phyloP scores from a whole-genome alignment of 768 basidiomycete genomes.

The Pleurotus pulmonarius region DNA sequence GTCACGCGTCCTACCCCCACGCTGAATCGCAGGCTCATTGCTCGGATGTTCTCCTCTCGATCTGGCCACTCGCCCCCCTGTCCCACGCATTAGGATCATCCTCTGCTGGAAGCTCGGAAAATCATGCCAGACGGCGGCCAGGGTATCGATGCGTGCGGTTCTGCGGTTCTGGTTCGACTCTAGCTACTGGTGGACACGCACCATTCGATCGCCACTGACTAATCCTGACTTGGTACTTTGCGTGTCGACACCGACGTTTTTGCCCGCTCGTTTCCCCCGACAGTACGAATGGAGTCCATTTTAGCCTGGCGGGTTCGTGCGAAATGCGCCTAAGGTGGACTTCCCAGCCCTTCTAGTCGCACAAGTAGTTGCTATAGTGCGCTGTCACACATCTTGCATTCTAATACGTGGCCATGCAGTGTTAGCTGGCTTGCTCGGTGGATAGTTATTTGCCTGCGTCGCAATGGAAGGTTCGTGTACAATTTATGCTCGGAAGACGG shows the following conservation, averaged over 20 bases:
- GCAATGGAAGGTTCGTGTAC: too few relatives aligned
- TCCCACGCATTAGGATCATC: constrained; percentile 1
- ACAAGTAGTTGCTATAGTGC: constrained; percentile 6
- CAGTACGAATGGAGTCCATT: constrained; percentile 3
- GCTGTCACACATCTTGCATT: constrained; percentile 1
- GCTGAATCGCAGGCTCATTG: background rate
- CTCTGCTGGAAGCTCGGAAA: background rate
- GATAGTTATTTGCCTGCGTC: background rate
- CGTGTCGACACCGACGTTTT: background rate
- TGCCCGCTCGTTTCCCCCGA: background rate
- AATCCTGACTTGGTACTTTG: constrained; percentile 1
- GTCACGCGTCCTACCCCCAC: background rate
- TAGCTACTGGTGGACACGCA: background rate
- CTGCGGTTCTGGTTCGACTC: constrained; percentile 1
- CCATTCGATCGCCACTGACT: background rate
- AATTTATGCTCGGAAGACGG: background rate
- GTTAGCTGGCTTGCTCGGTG: background rate
- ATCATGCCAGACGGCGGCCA: background rate
- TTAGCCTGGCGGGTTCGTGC: background rate
- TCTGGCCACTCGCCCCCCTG: background rate
- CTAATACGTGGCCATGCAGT: background rate
- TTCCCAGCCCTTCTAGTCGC: constrained; percentile 4
- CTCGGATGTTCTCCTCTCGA: background rate
- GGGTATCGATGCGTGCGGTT: background rate
- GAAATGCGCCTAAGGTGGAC: background rate